Base-by-base conservation (phyloP, 306 rosid genomes). In the Gynostemma pentaphyllum region DNA sequence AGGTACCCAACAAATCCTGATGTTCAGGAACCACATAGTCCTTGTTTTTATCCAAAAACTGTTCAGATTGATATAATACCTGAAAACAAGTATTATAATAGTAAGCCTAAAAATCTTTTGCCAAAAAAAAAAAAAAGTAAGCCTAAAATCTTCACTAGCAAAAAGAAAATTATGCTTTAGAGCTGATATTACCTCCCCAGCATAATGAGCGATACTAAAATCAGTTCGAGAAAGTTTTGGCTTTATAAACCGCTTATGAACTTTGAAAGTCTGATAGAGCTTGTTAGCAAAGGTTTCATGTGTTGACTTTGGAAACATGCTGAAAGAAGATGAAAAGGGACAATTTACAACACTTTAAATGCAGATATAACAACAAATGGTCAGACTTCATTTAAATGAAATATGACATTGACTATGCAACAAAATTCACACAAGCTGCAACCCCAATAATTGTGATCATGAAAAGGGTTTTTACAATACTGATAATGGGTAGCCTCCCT, bases 241-340 rank as follows among this genome's bases (percentile, higher is more conserved):
- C 77, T 94, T 94, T 80, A 88, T 26, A 66, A 94, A 94, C 75
- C 99, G 99, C 82, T 84, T 94, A 77, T 94, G 86, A 68, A 11
- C 60, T 80, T 82, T 94, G 74, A 88, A 94, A 74, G 99, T 88
- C 64, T 94, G 99, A 84, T 94, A 94, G 57, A 94, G 90, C 77
- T 84, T 94, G 85, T 94, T 94, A n/a, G 99, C 71, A 80, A 94
- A 94, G 63, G 99, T 94, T 81, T 94, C 99, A 67, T 94, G 95
- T 46, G 99, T 94, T 47, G 99, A 94, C 86, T 94, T 94, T 24
- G 99, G 99, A 81, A 94, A 94, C 99, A 94, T 94, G 85, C 99
- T 94, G 99, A 79, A 84, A 76, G 42, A 52, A 46, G 71, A 49
- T 56, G 42, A 57, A 54, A 48, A 16, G 51, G 68, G 34, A 28